phyloP scores from a whole-genome alignment of 2,329 filamentous ascomycete genomes.

The Lecanicillium sp. region DNA sequence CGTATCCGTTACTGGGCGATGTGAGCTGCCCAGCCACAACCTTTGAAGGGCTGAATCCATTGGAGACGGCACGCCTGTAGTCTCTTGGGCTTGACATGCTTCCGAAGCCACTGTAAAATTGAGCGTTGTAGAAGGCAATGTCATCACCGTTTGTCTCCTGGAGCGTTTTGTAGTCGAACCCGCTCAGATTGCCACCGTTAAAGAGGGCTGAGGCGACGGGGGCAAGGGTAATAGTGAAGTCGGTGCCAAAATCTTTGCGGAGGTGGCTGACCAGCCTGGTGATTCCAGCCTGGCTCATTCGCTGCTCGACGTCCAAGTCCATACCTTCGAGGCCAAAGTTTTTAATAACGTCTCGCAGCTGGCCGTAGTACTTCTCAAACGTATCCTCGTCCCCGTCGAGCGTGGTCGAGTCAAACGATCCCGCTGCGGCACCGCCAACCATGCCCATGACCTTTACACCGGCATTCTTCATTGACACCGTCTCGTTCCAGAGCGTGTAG shows the following conservation, averaged over 20 bases:
- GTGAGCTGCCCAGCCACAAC: slow-evolving; percentile 75
- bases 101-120: slow-evolving; percentile 87
- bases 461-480: slow-evolving; percentile 57
- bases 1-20: slow-evolving; percentile 58
- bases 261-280: slow-evolving; percentile 58
- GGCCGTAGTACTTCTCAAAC: slow-evolving; percentile 68
- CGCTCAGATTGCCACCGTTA: slow-evolving; percentile 54
- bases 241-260: slow-evolving; percentile 56
- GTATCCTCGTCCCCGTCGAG: slow-evolving; percentile 47
- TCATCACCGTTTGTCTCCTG: slow-evolving; percentile 54
- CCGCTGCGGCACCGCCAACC: slow-evolving; percentile 73
- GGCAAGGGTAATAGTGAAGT: slow-evolving; percentile 69
- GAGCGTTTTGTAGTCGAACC: slow-evolving; percentile 68
- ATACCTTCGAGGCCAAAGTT: slow-evolving; percentile 56
- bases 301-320: slow-evolving; percentile 71
- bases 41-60: slow-evolving; percentile 62
- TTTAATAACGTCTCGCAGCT: slow-evolving; percentile 56
- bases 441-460: slow-evolving; percentile 76
- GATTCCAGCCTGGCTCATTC: slow-evolving; percentile 57
- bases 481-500: slow-evolving; percentile 68
- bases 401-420: slow-evolving; percentile 50
- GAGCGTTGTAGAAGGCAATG: slow-evolving; percentile 77
- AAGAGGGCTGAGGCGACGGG: slow-evolving; percentile 68
- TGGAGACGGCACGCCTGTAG: slow-evolving; percentile 39
- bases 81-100: slow-evolving; percentile 31